Conservation (phyloP, 176 grass and related monocot species). For the Dactylis glomerata region DNA sequence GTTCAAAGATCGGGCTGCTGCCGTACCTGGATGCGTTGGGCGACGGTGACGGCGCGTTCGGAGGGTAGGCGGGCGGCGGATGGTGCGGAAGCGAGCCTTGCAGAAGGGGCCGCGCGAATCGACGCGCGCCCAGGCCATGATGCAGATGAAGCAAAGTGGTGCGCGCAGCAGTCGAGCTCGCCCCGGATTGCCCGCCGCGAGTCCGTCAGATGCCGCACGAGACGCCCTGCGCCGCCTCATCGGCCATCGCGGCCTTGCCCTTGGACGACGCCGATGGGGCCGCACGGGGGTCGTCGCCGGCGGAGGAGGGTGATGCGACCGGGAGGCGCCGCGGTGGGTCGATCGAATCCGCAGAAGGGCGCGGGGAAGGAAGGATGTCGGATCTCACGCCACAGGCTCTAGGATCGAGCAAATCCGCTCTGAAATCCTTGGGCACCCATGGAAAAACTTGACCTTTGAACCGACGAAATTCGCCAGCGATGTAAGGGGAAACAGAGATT, state of each 20-base stretch:
- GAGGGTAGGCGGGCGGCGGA: slow-evolving; percentile 54
- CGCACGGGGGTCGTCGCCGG: slow-evolving; percentile 8
- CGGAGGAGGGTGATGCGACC: not conserved
- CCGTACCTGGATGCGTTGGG: slow-evolving; percentile 78
- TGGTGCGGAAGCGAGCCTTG: slow-evolving; percentile 62
- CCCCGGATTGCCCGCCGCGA: slow-evolving; percentile 42
- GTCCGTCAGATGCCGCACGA: slow-evolving; percentile 65
- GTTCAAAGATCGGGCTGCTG: no score
- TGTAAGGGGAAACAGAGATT: no score
- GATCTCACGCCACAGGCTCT: no score
- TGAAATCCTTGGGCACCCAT: no score
- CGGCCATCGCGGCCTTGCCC: slow-evolving; percentile 28
- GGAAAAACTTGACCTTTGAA: no score
- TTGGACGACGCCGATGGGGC: not conserved
- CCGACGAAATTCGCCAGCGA: no score
- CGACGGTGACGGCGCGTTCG: slow-evolving; percentile 50
- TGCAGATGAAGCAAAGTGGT: slow-evolving; percentile 94
- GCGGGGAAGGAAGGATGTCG: not conserved
- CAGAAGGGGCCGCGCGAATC: slow-evolving; percentile 86
- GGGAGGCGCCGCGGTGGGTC: no score
- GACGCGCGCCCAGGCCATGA: slow-evolving; percentile 90
- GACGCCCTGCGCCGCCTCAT: not conserved
- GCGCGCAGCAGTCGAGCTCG: slow-evolving; percentile 69
- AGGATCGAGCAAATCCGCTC: no score
- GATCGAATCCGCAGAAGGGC: no score